phyloP scores from a whole-genome alignment of 1,284 basidiomycete genomes.

The Trametes hirsuta region DNA sequence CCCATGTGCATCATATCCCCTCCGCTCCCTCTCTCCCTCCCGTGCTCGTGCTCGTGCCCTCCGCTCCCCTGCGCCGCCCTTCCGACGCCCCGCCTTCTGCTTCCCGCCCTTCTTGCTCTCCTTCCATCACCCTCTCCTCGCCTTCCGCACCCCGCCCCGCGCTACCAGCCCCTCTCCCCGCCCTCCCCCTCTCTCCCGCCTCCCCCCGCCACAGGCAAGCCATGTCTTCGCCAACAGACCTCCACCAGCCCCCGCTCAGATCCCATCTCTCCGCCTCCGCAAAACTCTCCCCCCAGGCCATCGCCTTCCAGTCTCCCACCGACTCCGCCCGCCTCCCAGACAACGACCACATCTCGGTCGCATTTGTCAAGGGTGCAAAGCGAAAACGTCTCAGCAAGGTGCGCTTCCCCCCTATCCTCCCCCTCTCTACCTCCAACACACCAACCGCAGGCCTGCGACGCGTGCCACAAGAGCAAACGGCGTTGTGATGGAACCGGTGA shows the following conservation, averaged over 20 bases:
- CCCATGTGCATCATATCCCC: background rate
- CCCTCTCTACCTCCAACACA: constrained; percentile 4
- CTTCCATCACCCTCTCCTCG: constrained; percentile 5
- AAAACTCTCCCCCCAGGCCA: constrained; percentile 3
- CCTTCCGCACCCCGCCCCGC: background rate
- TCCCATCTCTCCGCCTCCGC: background rate
- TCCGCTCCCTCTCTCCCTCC: background rate
- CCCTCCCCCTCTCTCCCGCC: background rate
- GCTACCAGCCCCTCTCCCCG: background rate
- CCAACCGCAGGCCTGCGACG: constrained; percentile 69
- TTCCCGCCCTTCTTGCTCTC: constrained; percentile 4
- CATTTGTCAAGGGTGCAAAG: constrained; percentile 42
- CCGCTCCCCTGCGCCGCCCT: background rate
- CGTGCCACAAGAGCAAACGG: constrained; percentile 81
- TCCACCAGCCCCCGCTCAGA: background rate
- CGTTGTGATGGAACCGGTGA: constrained; percentile 80
- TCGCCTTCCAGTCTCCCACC: background rate
- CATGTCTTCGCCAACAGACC: constrained; percentile 7
- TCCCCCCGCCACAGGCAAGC: background rate
- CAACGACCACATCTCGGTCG: constrained; percentile 30
- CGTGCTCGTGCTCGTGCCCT: background rate
- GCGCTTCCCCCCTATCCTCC: constrained; percentile 10
- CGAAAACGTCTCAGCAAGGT: constrained; percentile 59
- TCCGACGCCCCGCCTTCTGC: background rate
- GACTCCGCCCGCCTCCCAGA: constrained; percentile 7